These are phyloP conservation scores for Violaceomyces palustris DNA, from an alignment of 1,284 basidiomycete species.

Conservation along the genomic window DNA sequence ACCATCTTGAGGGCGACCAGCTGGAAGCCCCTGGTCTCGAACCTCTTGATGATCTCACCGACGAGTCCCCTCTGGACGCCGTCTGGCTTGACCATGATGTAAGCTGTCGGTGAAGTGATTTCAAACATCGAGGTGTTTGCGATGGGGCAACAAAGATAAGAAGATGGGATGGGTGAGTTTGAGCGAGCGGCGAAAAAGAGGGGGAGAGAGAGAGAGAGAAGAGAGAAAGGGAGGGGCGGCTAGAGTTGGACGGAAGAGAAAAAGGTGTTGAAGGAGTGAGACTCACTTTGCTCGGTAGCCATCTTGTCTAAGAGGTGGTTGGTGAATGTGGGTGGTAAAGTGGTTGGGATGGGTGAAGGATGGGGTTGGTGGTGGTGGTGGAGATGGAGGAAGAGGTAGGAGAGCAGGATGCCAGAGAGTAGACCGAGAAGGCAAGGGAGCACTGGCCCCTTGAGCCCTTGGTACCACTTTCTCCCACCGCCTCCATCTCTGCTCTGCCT, in stretches of 20 bases:
- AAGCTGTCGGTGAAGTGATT: constrained; percentile 15
- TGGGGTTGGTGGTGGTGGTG: constrained; percentile 5
- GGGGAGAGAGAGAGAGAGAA: background rate
- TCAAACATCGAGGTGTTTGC: background rate
- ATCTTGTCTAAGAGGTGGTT: constrained; percentile 24
- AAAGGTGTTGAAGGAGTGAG: background rate
- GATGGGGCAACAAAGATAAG: no score
- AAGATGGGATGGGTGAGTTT: no score
- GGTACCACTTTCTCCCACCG: no score
- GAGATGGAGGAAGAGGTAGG: background rate
- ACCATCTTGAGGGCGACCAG: constrained; percentile 50
- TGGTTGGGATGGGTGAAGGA: constrained; percentile 1
- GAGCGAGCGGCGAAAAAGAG: background rate
- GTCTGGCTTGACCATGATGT: constrained; percentile 53
- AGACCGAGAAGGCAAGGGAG: no score
- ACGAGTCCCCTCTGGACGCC: constrained; percentile 49
- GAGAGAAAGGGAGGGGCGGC: background rate
- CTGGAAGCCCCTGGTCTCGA: constrained; percentile 50
- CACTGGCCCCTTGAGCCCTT: no score
- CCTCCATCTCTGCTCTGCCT: no score
- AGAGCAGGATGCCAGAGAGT: no score
- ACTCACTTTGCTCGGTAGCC: constrained; percentile 49
- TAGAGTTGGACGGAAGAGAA: background rate
- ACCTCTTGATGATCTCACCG: constrained; percentile 50
- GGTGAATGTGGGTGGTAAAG: background rate